Evolutionary conservation across 1,284 basidiomycete species (phyloP), one percentile per base, ranked within the genome.

Genomic region (Pisolithus thermaeus): DNA sequence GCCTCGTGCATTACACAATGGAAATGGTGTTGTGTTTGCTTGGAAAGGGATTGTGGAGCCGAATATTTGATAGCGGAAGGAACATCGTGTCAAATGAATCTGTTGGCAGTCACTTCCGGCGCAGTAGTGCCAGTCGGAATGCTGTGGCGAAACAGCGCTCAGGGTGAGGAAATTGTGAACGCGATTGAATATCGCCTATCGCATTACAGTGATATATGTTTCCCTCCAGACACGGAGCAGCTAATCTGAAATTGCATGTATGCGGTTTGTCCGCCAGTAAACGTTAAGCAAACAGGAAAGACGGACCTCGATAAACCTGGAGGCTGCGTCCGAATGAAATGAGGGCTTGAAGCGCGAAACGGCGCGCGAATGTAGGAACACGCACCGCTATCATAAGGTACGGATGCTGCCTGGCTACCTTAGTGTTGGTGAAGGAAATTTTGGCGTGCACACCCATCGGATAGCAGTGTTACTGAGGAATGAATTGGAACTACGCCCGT

Each of bases 161-260:
- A 32, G 27, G 28, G 46, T 47, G 46, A 39, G 46, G 46, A 39
- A 47, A 47, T 38, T 27, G 27, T 23, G 22, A 47, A 25, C 22
- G 36, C 23, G 22, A n/a, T 38, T 23, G 20, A 32, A 18, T 20
- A 35, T n/a, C 16, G 18, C 18, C 7, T 16, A 20, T 20, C 18
- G 18, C 18, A 20, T 40, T 40, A 7, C 37, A 25, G 23, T 5
- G 5, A 25, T 3, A 25, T 5, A 25, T 25, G 23, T 3, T 25
- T 25, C 23, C 23, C 23, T 25, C 20, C 6, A 22, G 40, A 22
- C 40, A 12, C 40, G 40, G 22, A 41, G 40, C 8, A 41, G 40
- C 40, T 41, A 41, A 18, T 23, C 20, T 8, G 40, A 41, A 22
- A 11, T 22, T 22, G 12, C 23, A 41, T 42, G 20, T 20, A 23